These are phyloP conservation scores for Alternaria sp. DNA, from an alignment of 2,329 filamentous ascomycete species.

Conservation along the genomic window DNA sequence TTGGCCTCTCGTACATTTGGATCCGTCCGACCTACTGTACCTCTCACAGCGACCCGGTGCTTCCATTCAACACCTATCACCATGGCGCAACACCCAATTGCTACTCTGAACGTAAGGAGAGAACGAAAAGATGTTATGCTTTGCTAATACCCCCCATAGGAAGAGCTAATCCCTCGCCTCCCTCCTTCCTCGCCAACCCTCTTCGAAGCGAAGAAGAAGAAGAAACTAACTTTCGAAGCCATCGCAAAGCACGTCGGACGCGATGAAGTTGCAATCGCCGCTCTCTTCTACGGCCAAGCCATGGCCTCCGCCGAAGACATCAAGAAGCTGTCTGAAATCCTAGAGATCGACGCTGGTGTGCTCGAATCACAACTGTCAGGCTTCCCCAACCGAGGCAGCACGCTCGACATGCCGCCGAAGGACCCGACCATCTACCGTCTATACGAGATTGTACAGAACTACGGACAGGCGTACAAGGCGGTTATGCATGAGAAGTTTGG, in stretches of 20 bases:
- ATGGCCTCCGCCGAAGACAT: slow-evolving; percentile 75
- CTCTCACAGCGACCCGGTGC: slow-evolving; percentile 34
- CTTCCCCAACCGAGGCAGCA: slow-evolving; percentile 81
- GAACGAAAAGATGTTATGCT: neutral
- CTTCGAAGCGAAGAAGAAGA: slow-evolving; percentile 80
- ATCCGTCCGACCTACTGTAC: slow-evolving; percentile 34
- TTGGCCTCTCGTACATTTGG: slow-evolving; percentile 44
- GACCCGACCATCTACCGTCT: slow-evolving; percentile 89
- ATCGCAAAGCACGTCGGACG: slow-evolving; percentile 78
- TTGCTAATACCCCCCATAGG: slow-evolving; percentile 55
- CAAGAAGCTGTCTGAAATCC: slow-evolving; percentile 69
- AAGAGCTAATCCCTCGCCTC: slow-evolving; percentile 72
- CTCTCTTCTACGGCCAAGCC: slow-evolving; percentile 89
- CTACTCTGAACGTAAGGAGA: slow-evolving; percentile 48
- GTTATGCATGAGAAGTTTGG: slow-evolving; percentile 88
- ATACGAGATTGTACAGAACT: slow-evolving; percentile 96
- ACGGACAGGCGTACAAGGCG: slow-evolving; percentile 95
- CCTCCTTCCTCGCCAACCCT: slow-evolving; percentile 75
- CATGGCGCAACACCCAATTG: slow-evolving; percentile 52
- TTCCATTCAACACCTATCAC: slow-evolving; percentile 40
- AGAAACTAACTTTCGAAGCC: slow-evolving; percentile 78
- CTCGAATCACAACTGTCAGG: slow-evolving; percentile 71
- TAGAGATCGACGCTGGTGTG: slow-evolving; percentile 65
- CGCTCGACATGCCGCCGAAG: slow-evolving; percentile 81
- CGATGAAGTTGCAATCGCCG: slow-evolving; percentile 83